phyloP scores from a whole-genome alignment of 2,329 filamentous ascomycete species.

The Talaromyces sp. region DNA sequence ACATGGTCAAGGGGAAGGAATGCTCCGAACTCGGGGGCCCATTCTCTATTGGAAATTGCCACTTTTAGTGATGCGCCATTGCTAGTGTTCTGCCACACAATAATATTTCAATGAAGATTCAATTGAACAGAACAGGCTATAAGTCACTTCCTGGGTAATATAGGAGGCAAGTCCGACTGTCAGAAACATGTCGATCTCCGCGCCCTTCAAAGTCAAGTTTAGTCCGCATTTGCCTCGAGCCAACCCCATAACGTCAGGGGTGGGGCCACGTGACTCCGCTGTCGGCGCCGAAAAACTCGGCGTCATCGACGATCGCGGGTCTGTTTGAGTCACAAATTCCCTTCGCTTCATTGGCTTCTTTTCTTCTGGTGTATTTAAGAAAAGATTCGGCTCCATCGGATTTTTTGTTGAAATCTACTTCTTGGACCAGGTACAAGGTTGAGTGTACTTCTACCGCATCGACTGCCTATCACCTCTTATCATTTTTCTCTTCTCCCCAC shows the following conservation, averaged over 20 bases:
- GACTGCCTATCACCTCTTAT: slow-evolving; percentile 20
- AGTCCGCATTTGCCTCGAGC: not conserved
- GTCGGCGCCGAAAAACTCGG: slow-evolving; percentile 30
- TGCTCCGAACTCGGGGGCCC: slow-evolving; percentile 21
- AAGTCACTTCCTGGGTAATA: not conserved
- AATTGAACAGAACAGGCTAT: not conserved
- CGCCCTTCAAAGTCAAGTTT: not conserved
- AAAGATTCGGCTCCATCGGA: not conserved
- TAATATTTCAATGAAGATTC: not conserved
- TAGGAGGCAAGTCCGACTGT: not conserved
- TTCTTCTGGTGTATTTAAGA: not conserved
- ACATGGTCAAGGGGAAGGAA: not conserved
- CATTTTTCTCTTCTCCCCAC: slow-evolving; percentile 19
- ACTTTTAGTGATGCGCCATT: not conserved
- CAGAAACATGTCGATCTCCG: not conserved
- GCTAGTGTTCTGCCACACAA: not conserved
- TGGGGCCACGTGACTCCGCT: slow-evolving; percentile 29
- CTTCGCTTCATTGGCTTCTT: slow-evolving; percentile 23
- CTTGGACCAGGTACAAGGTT: not conserved
- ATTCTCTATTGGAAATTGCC: not conserved
- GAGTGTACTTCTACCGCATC: not conserved
- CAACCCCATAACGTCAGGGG: not conserved
- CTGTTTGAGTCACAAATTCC: slow-evolving; percentile 28
- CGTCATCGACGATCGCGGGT: slow-evolving; percentile 22
- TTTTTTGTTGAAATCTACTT: slow-evolving; percentile 1